Evolutionary conservation across 129 eudicot genomes (phyloP), one percentile per base, ranked within the genome.

Genomic region (Kitagawia praeruptora): DNA sequence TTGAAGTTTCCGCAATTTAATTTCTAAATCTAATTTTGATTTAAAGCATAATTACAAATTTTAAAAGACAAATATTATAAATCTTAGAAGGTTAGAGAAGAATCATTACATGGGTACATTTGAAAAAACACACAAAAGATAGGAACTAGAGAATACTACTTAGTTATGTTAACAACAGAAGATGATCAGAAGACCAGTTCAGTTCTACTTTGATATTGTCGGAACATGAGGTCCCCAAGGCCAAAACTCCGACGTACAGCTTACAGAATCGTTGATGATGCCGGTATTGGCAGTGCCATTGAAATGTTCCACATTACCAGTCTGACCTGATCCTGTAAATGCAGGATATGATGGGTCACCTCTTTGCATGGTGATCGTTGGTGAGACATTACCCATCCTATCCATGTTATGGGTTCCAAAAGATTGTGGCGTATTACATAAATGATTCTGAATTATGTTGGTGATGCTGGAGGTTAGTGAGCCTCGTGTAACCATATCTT

Each of bases 401-500:
- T 80, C 56, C 64, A 88, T 78, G 81, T 80, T 87, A 66, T 84
- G 90, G 53, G 74, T 76, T 23, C 80, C 82, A 72, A 82, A 88
- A 34, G 84, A 39, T 44, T 86, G 92, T 9, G 97, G 89, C 45
- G 56, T 74, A 27, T 85, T 71, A 72, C 73, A 79, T 31, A 92
- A 76, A 69, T 89, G 92, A 78, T 90, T 95, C 34, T 92, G 97
- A 37, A 95, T 83, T 27, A 94, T 90, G 77, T 90, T 92, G 83
- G 84, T 95, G 54, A 95, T 79, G 79, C 92, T 90, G 16, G 96
- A 87, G 37, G 97, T 89, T 78, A 91, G 78, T 1, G 97, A 88
- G 75, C 98, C 97, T 67, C 97, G 88, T 38, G 96, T 81, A 10
- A 92, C 90, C 96, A 87, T 84, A 81, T 92, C 98, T 77, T 95